A percentile compares a stretch with the other conserved stretches of the same genome.
These are phyloP conservation scores for Leccinum insolens DNA, from an alignment of 1,284 basidiomycete species.

Conservation along the genomic window DNA sequence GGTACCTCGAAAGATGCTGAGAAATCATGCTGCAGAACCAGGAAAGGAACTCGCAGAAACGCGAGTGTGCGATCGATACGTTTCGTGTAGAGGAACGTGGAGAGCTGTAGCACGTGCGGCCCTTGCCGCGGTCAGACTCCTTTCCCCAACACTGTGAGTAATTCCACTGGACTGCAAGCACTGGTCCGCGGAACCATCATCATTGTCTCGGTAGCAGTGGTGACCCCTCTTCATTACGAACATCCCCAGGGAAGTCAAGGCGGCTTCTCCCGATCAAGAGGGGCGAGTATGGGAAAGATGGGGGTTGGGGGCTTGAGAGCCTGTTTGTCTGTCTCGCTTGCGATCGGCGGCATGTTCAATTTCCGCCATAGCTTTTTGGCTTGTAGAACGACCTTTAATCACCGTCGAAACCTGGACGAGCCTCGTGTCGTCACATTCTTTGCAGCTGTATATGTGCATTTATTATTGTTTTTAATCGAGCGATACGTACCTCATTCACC, in stretches of 20 bases:
- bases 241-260: background rate
- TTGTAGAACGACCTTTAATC: background rate
- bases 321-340: background rate
- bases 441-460: background rate
- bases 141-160: background rate
- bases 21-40: too few relatives aligned
- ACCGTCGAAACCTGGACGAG: background rate
- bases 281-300: background rate
- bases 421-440: background rate
- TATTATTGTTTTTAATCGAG: background rate
- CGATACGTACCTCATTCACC: background rate
- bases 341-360: background rate
- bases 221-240: background rate
- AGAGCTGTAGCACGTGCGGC: background rate
- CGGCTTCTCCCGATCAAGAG: background rate
- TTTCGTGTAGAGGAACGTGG: too few relatives aligned
- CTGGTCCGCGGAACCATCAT: background rate
- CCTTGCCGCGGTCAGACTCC: background rate
- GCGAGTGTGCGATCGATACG: too few relatives aligned
- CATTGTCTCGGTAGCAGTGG: background rate
- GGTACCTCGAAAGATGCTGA: too few relatives aligned
- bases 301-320: background rate
- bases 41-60: too few relatives aligned
- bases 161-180: background rate
- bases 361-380: background rate